Evolutionary conservation across 306 rosid genomes (phyloP).

Genomic region (Betula pendula): DNA sequence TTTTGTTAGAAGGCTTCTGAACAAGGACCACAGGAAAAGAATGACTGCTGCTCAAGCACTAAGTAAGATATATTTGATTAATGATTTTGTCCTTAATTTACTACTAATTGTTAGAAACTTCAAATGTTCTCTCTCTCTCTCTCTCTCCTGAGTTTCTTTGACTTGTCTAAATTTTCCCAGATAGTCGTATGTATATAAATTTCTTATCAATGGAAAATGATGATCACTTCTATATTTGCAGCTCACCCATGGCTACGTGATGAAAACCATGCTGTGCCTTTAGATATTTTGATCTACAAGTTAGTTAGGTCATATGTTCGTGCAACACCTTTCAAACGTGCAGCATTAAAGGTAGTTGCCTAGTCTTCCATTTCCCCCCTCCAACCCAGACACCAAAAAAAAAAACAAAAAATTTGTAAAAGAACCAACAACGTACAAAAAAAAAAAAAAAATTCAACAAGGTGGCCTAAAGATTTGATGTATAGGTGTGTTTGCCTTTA

Average conservation of each 20-base stretch:
- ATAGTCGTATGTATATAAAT: neutral
- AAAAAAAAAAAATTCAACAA: neutral
- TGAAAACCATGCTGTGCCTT: constrained; percentile 59
- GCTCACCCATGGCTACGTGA: constrained; percentile 96
- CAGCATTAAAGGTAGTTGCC: constrained; percentile 73
- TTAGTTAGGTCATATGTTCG: constrained; percentile 72
- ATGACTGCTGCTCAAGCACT: constrained; percentile 97
- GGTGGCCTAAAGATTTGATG: neutral
- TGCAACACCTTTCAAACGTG: constrained; percentile 79
- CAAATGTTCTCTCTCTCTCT: constrained; percentile 3
- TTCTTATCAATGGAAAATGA: constrained; percentile 20
- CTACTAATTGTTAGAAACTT: constrained; percentile 19
- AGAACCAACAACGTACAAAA: neutral
- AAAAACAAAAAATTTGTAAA: neutral
- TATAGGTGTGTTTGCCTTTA: neutral
- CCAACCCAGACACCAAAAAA: neutral
- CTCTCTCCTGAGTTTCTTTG: neutral
- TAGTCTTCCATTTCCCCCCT: neutral
- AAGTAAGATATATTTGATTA: constrained; percentile 43
- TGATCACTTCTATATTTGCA: constrained; percentile 46
- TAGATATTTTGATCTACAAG: constrained; percentile 82
- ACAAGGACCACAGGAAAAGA: constrained; percentile 94
- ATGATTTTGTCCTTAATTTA: constrained; percentile 19
- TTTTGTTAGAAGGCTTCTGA: constrained; percentile 87
- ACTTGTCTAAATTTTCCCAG: neutral